phyloP scores from a whole-genome alignment of 78 protist genomes.

The Protostelium mycophagum region DNA sequence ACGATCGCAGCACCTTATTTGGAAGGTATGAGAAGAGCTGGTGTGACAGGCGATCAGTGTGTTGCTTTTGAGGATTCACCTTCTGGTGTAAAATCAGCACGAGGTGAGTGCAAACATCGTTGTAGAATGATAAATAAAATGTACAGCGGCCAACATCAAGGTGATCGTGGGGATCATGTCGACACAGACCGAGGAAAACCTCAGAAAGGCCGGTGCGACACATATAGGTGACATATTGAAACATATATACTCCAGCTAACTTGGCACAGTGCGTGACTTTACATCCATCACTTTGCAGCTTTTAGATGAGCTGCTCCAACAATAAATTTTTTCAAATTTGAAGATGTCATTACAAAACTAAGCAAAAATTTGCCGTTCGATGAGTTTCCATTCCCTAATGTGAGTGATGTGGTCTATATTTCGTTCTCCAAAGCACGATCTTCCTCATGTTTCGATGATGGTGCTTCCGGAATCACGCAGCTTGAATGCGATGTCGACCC shows the following conservation, averaged over 20 bases:
- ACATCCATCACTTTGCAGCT: background rate
- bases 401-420: no score
- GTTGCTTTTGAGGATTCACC: background rate
- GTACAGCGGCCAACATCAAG: background rate
- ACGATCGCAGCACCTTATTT: background rate
- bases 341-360: no score
- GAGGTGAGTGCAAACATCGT: background rate
- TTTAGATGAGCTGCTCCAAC: background rate
- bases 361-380: no score
- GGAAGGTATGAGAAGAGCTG: background rate
- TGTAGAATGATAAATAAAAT: background rate
- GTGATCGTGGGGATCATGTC: slow-evolving; percentile 1
- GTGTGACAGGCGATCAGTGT: background rate
- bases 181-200: background rate
- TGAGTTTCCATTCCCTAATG: no score
- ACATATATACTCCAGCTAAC: background rate
- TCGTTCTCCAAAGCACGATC: no score
- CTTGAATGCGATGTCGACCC: no score
- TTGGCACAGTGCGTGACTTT: background rate
- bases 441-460: no score
- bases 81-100: background rate
- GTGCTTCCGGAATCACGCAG: no score
- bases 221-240: background rate
- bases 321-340: no score
- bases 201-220: background rate